Percentiles rank a stretch among this genome's conserved stretches.
Evolutionary conservation across 176 grass and related monocot genomes (phyloP).

Genomic region (Raddia distichophylla): DNA sequence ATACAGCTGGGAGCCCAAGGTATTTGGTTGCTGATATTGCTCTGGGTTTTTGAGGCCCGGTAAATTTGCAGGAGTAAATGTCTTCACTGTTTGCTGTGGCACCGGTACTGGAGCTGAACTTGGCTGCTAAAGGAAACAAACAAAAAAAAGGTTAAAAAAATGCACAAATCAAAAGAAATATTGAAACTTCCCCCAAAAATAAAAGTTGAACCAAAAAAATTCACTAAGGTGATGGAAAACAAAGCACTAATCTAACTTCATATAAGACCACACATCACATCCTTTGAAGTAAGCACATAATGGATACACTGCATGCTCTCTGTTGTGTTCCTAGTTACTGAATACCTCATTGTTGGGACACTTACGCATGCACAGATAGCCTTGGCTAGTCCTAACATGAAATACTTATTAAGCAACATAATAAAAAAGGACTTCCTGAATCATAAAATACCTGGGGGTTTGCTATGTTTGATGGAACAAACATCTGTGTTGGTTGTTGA

Average conservation of each 20-base stretch:
- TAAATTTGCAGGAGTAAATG: conserved; percentile 75
- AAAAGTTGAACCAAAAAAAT: neutral
- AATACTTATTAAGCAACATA: neutral
- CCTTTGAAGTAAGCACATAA: conserved; percentile 10
- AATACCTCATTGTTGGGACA: neutral
- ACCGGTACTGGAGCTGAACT: conserved; percentile 41
- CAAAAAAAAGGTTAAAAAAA: conserved; percentile 10
- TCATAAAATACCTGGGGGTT: conserved; percentile 63
- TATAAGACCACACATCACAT: neutral
- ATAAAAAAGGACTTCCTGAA: conserved; percentile 1
- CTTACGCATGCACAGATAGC: neutral
- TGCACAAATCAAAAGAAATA: neutral
- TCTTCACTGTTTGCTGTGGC: conserved; percentile 54
- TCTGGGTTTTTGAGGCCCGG: conserved; percentile 78
- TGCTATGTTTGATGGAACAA: conserved; percentile 59
- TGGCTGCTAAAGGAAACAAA: conserved; percentile 47
- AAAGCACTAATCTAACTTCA: conserved; percentile 30
- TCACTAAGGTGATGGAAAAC: neutral
- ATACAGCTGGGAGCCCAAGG: conserved; percentile 89
- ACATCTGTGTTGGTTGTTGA: conserved; percentile 58
- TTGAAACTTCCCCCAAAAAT: neutral
- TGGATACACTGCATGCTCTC: neutral
- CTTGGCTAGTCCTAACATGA: conserved; percentile 16
- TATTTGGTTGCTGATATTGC: conserved; percentile 86
- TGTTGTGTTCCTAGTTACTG: neutral